Evolutionary conservation across 1,139 yeast species (phyloP).

Genomic region (Yamadazyma atlantica): DNA sequence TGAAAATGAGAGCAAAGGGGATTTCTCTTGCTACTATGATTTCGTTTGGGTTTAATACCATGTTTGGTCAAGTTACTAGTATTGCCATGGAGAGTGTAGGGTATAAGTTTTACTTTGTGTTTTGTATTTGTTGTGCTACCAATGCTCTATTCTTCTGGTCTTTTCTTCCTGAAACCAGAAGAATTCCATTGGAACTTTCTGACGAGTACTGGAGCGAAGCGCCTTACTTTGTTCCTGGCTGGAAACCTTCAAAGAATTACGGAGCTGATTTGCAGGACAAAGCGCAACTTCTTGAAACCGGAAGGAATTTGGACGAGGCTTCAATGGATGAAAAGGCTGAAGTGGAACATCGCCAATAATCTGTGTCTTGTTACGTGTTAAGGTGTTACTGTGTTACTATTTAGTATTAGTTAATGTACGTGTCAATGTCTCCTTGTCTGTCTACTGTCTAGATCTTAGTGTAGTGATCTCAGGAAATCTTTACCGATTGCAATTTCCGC

Average conservation of each 20-base stretch:
- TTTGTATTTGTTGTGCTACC: constrained; percentile 23
- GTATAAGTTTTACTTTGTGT: constrained; percentile 13
- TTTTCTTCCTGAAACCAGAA: constrained; percentile 26
- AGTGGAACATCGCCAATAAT: constrained; percentile 13
- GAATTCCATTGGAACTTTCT: constrained; percentile 24
- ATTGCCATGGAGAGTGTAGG: constrained; percentile 27
- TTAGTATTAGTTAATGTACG: no score
- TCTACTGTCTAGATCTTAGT: no score
- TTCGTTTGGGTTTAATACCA: constrained; percentile 29
- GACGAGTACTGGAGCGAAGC: constrained; percentile 23
- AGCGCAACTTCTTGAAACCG: constrained; percentile 13
- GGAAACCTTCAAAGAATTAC: constrained; percentile 19
- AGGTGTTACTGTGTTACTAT: no score
- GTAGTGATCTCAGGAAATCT: no score
- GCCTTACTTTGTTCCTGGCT: constrained; percentile 19
- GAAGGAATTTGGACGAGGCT: constrained; percentile 12
- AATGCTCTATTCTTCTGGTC: constrained; percentile 28
- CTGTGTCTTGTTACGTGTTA: not conserved
- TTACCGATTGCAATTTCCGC: no score
- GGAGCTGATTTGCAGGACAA: constrained; percentile 17
- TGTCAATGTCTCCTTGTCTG: no score
- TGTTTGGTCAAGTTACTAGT: constrained; percentile 36
- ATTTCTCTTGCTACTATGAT: constrained; percentile 30
- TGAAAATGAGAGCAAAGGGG: constrained; percentile 28
- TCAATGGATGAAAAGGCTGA: constrained; percentile 15